A percentile compares a stretch with the other conserved stretches of the same genome.
These are phyloP conservation scores for Colletotrichum tabaci DNA, from an alignment of 2,329 filamentous ascomycete species.

Conservation along the genomic window DNA sequence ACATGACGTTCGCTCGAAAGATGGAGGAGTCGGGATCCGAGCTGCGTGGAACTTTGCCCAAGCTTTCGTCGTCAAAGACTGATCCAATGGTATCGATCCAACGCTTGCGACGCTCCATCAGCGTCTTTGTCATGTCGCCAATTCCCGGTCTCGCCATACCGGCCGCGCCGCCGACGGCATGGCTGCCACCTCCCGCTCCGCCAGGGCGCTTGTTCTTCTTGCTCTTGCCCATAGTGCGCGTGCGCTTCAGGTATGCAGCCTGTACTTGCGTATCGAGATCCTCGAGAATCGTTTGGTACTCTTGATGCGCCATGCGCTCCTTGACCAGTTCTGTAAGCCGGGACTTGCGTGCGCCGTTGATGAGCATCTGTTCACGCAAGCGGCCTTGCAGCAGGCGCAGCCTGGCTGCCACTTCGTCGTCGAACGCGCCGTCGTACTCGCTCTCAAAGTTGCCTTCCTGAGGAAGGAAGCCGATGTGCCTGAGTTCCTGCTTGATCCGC, in stretches of 20 bases:
- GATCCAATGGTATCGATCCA: slow-evolving; percentile 94
- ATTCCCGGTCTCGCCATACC: slow-evolving; percentile 83
- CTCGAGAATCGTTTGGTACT: slow-evolving; percentile 96
- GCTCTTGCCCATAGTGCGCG: slow-evolving; percentile 92
- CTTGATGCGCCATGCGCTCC: slow-evolving; percentile 95
- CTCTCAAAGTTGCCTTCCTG: slow-evolving; percentile 71
- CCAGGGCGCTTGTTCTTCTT: slow-evolving; percentile 90
- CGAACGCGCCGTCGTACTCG: slow-evolving; percentile 90
- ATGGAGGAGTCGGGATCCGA: slow-evolving; percentile 77
- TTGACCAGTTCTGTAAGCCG: slow-evolving; percentile 89
- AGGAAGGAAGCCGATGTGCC: slow-evolving; percentile 89
- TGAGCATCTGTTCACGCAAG: slow-evolving; percentile 85
- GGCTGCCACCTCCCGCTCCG: slow-evolving; percentile 80
- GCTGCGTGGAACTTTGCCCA: slow-evolving; percentile 78
- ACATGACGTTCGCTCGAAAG: slow-evolving; percentile 82
- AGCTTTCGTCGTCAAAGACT: slow-evolving; percentile 88
- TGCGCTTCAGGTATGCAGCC: slow-evolving; percentile 94
- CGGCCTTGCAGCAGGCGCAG: slow-evolving; percentile 87
- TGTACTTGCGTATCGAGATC: slow-evolving; percentile 97
- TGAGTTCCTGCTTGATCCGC: slow-evolving; percentile 90
- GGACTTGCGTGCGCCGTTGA: slow-evolving; percentile 92
- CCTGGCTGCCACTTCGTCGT: slow-evolving; percentile 94
- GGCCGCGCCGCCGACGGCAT: slow-evolving; percentile 69
- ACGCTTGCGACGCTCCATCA: slow-evolving; percentile 91
- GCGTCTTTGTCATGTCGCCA: slow-evolving; percentile 88